Conservation (phyloP, 345 rosid genomes). For the Brassica napus region Da-Ae NC_063435.1:25345501-25346000, state of each 20-base stretch:
- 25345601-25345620: too few species aligned
- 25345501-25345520: not conserved
- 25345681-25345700: too few species aligned
- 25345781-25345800: constrained; percentile 11
- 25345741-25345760: too few species aligned
- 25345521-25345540: too few species aligned
- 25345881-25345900: constrained; percentile 37
- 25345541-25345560: too few species aligned
- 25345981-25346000: not conserved
- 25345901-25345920: constrained; percentile 42
- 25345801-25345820: constrained; percentile 30
- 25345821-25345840: constrained; percentile 16
- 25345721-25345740: not conserved
- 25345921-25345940: constrained; percentile 41
- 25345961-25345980: not conserved
- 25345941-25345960: constrained; percentile 18
- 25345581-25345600: too few species aligned
- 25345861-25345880: constrained; percentile 22
- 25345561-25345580: too few species aligned
- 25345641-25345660: too few species aligned
- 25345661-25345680: too few species aligned
- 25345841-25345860: not conserved
- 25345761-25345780: not conserved
- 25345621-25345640: too few species aligned
- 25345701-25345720: not conserved